Conservation (phyloP, 106 monocot species). For the Amphibolis antarctica region DNA sequence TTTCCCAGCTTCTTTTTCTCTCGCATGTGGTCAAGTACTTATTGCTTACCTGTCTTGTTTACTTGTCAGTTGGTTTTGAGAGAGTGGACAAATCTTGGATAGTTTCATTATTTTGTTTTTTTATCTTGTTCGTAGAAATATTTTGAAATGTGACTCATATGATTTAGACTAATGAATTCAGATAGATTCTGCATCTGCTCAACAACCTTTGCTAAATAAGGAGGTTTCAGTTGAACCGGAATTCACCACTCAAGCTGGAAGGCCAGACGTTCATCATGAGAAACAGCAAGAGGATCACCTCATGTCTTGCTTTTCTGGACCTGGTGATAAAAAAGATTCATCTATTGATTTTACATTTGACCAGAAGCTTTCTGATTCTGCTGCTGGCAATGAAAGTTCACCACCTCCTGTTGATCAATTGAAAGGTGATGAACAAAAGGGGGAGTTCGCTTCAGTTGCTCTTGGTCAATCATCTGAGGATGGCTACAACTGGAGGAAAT, state of each 20-base stretch:
- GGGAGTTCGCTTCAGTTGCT: constrained; percentile 25
- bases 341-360: constrained; percentile 12
- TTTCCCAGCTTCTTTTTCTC: too few species aligned
- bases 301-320: constrained; percentile 15
- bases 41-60: too few species aligned
- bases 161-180: background rate
- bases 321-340: constrained; percentile 20
- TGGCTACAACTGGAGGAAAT: constrained; percentile 93
- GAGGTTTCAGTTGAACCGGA: constrained; percentile 21
- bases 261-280: background rate
- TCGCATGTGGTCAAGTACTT: too few species aligned
- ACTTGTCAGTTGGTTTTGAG: too few species aligned
- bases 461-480: constrained; percentile 42
- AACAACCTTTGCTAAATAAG: constrained; percentile 13
- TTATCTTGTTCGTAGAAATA: too few species aligned
- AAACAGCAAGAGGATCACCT: constrained; percentile 14
- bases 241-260: constrained; percentile 3
- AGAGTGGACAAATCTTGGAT: too few species aligned
- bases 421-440: constrained; percentile 24
- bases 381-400: constrained; percentile 21
- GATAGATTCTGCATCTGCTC: background rate
- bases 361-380: constrained; percentile 24
- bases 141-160: too few species aligned
- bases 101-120: too few species aligned
- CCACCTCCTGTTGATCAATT: constrained; percentile 28